phyloP scores from a whole-genome alignment of 148 eudicot species.

The Drosera capensis region DNA sequence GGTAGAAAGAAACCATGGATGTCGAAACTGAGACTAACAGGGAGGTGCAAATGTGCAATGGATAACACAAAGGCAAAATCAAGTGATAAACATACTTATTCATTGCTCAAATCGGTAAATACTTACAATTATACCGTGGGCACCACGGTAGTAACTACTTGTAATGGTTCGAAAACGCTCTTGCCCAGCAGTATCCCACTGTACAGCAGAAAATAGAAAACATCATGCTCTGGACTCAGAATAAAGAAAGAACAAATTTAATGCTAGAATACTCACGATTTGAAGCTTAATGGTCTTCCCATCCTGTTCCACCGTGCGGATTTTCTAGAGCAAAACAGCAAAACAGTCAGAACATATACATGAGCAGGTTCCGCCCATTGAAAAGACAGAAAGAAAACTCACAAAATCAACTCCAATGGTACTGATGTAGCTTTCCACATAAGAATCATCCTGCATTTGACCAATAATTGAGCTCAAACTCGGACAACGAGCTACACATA shows the following conservation, averaged over 20 bases:
- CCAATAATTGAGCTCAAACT: background rate
- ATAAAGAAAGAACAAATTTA: background rate
- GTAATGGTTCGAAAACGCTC: conserved; percentile 36
- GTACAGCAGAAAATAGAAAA: background rate
- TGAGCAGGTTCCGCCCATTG: background rate
- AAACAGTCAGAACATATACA: background rate
- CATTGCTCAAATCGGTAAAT: no score
- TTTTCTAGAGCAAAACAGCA: conserved; percentile 15
- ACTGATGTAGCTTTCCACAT: conserved; percentile 35
- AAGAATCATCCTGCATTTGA: conserved; percentile 27
- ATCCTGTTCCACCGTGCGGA: conserved; percentile 37
- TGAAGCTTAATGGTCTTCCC: conserved; percentile 37
- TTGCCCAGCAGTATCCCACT: conserved; percentile 45
- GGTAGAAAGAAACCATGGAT: conserved; percentile 7
- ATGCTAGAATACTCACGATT: conserved; percentile 16
- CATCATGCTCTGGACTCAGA: background rate
- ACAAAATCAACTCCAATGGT: conserved; percentile 36
- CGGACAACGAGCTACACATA: background rate
- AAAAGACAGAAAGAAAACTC: conserved; percentile 9
- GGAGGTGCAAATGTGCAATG: background rate
- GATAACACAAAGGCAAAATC: background rate
- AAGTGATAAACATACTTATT: background rate
- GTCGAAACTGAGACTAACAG: background rate
- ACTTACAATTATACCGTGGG: conserved; percentile 36
- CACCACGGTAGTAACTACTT: conserved; percentile 35